Percentiles rank a stretch among this genome's conserved stretches.
These are phyloP conservation scores for Parachaetomium inaequale DNA, from an alignment of 495 filamentous ascomycete species.

Conservation along the genomic window DNA sequence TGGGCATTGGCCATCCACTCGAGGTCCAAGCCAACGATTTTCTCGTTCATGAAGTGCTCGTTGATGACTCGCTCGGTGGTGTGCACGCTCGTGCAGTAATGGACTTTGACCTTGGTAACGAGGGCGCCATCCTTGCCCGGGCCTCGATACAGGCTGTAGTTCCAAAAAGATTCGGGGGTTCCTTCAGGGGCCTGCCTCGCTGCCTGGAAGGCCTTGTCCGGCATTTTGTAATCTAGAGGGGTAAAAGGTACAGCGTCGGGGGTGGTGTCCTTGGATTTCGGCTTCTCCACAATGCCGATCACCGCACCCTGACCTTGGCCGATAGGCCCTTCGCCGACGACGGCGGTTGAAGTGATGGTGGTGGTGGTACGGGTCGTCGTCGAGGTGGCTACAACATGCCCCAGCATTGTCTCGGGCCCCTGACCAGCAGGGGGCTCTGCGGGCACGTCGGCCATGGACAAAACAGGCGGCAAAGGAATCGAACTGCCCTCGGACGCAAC, in stretches of 20 bases:
- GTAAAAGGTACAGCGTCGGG: conserved; percentile 32
- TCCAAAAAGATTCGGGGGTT: conserved; percentile 58
- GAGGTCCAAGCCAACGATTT: conserved; percentile 77
- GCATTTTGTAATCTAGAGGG: conserved; percentile 44
- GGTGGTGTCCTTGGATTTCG: neutral
- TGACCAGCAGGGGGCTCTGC: neutral
- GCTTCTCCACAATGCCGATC: neutral
- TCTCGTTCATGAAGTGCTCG: conserved; percentile 63
- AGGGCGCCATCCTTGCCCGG: conserved; percentile 31
- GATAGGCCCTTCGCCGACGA: neutral
- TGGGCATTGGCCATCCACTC: conserved; percentile 67
- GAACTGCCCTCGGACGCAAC: neutral
- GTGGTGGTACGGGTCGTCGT: neutral
- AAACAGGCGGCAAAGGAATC: neutral
- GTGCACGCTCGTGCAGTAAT: conserved; percentile 68
- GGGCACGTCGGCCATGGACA: neutral
- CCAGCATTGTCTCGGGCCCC: neutral
- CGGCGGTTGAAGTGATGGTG: neutral
- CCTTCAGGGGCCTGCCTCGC: conserved; percentile 42
- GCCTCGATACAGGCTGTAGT: conserved; percentile 58
- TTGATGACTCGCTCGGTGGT: conserved; percentile 62
- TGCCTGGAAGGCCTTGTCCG: conserved; percentile 40
- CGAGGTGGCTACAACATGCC: neutral
- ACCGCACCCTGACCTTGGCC: neutral
- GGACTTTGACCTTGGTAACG: conserved; percentile 54